Evolutionary conservation across 352 stramenopile genomes (phyloP).

Genomic region (Phytophthora pistaciae): DNA sequence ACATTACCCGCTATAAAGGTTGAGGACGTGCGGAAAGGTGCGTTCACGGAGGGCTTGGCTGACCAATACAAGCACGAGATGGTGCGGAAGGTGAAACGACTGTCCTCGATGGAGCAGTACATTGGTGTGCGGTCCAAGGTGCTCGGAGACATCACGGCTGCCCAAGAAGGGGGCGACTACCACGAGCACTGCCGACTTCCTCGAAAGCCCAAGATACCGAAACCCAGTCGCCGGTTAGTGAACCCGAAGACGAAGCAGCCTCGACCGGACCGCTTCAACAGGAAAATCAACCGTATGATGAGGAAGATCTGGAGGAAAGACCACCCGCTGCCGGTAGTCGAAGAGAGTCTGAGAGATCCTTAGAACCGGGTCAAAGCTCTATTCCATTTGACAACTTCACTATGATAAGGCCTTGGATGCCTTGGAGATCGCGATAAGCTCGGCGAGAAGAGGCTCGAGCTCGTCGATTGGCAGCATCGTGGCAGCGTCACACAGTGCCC

Average conservation of each 20-base stretch:
- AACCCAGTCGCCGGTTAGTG: conserved; percentile 46
- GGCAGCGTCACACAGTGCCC: conserved; percentile 71
- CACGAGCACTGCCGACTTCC: conserved; percentile 40
- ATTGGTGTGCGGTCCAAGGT: conserved; percentile 58
- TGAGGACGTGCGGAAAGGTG: conserved; percentile 62
- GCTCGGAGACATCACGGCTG: conserved; percentile 53
- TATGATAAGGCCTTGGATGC: conserved; percentile 55
- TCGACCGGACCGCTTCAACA: conserved; percentile 75
- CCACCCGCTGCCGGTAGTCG: conserved; percentile 69
- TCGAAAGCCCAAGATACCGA: conserved; percentile 80
- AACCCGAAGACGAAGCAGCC: conserved; percentile 58
- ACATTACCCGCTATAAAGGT: conserved; percentile 44
- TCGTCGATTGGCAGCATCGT: conserved; percentile 83
- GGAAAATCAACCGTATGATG: conserved; percentile 86
- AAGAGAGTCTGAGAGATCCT: conserved; percentile 78
- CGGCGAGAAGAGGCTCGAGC: conserved; percentile 67
- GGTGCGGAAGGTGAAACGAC: conserved; percentile 59
- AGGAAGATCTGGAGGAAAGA: conserved; percentile 76
- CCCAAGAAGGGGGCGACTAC: conserved; percentile 22
- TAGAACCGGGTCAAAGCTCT: conserved; percentile 29
- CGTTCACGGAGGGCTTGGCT: conserved; percentile 59
- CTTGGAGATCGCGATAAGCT: conserved; percentile 79
- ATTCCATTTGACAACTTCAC: conserved; percentile 11
- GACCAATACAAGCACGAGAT: conserved; percentile 67
- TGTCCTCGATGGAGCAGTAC: conserved; percentile 64